phyloP scores from a whole-genome alignment of 768 basidiomycete genomes.

The Serendipita vermifera region DNA sequence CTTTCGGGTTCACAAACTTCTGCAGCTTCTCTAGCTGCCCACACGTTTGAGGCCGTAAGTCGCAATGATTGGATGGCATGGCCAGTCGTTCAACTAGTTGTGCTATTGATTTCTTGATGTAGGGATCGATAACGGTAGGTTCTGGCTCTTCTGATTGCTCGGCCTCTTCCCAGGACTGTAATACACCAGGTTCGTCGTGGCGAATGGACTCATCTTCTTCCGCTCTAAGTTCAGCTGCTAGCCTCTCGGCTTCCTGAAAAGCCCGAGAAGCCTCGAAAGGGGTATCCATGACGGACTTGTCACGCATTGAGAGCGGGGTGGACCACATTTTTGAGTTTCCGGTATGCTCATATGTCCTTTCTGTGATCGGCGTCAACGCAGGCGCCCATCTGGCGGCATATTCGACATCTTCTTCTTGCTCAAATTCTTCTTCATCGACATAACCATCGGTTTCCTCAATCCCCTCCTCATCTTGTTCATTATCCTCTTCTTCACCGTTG shows the following conservation, averaged over 20 bases:
- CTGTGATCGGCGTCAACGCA: slow-evolving; percentile 94
- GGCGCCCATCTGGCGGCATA: slow-evolving; percentile 66
- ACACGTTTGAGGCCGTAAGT: slow-evolving; percentile 41
- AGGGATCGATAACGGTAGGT: slow-evolving; percentile 23
- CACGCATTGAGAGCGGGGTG: slow-evolving; percentile 16
- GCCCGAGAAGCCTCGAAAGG: slow-evolving; percentile 28
- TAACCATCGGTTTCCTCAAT: slow-evolving; percentile 11
- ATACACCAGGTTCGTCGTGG: no score
- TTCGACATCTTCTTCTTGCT: slow-evolving; percentile 32
- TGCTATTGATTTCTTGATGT: slow-evolving; percentile 3
- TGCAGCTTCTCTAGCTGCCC: slow-evolving; percentile 56
- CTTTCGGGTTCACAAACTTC: slow-evolving; percentile 45
- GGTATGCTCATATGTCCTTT: slow-evolving; percentile 80
- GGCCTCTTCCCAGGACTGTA: background rate
- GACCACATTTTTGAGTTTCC: slow-evolving; percentile 7
- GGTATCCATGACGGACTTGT: slow-evolving; percentile 16
- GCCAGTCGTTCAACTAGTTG: background rate
- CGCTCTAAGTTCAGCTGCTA: slow-evolving; percentile 32
- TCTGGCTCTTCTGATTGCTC: slow-evolving; percentile 11
- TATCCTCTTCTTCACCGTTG: slow-evolving; percentile 21
- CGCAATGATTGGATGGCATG: slow-evolving; percentile 34
- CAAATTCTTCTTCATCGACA: slow-evolving; percentile 17
- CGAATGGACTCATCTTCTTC: no score
- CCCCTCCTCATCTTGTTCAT: slow-evolving; percentile 20
- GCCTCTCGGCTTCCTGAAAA: slow-evolving; percentile 37